phyloP scores from a whole-genome alignment of 768 basidiomycete genomes.

The Agrocybe pediades region DNA sequence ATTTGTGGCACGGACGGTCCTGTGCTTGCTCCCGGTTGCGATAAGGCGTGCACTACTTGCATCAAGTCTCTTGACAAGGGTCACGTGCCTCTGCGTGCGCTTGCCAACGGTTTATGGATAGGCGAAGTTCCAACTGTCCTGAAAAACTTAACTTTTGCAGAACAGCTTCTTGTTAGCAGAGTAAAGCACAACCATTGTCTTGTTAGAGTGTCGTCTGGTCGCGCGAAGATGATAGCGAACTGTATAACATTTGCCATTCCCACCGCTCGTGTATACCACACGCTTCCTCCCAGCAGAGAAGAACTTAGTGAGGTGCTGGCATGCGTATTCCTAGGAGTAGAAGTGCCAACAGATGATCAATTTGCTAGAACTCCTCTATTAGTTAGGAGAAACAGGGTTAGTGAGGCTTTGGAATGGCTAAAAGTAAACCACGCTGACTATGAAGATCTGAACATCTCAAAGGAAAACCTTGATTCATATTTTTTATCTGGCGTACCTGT shows the following conservation, averaged over 20 bases:
- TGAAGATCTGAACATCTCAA: conserved; percentile 1
- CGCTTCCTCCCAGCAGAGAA: conserved; percentile 28
- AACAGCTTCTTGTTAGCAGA: conserved; percentile 22
- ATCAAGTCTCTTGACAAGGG: background rate
- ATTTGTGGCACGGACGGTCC: background rate
- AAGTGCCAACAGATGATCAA: conserved; percentile 11
- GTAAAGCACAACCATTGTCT: conserved; percentile 31
- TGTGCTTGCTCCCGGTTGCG: background rate
- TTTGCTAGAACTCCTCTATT: conserved; percentile 26
- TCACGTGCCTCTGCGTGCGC: conserved; percentile 20
- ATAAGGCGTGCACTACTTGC: background rate
- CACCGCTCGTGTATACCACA: conserved; percentile 29
- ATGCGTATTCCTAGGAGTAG: conserved; percentile 9
- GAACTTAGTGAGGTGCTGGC: conserved; percentile 29
- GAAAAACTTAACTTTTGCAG: conserved; percentile 25
- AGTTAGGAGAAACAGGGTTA: background rate
- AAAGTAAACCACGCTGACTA: conserved; percentile 4
- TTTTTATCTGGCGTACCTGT: conserved; percentile 2
- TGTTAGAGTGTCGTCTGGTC: conserved; percentile 29
- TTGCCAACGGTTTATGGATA: conserved; percentile 39
- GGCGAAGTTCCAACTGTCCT: conserved; percentile 32
- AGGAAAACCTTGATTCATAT: background rate
- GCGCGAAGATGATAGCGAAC: conserved; percentile 35
- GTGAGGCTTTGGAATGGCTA: background rate
- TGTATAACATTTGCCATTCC: conserved; percentile 32